Base-by-base conservation (phyloP, 371 early-diverging fungal species). In the Haplosporangium sp. region DNA sequence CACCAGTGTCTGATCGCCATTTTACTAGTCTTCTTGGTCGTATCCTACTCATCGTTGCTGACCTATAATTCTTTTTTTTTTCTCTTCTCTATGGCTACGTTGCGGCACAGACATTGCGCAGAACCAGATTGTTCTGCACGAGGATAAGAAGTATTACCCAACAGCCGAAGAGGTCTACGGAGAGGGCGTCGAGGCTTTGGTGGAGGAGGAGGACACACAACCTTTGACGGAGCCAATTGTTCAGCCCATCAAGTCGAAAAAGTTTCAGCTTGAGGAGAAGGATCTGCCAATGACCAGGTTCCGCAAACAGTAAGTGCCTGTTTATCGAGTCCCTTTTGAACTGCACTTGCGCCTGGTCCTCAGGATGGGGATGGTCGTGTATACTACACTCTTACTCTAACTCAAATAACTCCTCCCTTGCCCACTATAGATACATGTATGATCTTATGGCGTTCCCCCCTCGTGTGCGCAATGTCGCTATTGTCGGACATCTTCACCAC, bases 151-250 rank as follows among this genome's bases (percentile, higher is more conserved):
- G 74, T 98, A 98, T 82, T 99, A 99, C 68, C 97, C 98, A 9
- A 91, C 94, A 21, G 98, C 98, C 5, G 95, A 94, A 82, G 98
- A 98, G 75, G 95, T 99, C n/a, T 99, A 95, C 81, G 99, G 99
- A 8, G 87, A 90, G 29, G 99, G 90, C 18, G 99, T 98, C 14
- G 99, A 99, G 81, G 90, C 94, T 0, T 75, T 99, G 55, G 98
- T 98, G 5, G 96, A 99, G 75, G 98, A 98, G 67, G 98, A 98
- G 81, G 99, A 99, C 82, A 94, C 98, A 5, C 98, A 98, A 80
- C 95, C 96, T n/a, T 85, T 99, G 54, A 87, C 95, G 0, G 95
- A 94, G 79, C 99, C 99, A 41, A 97, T 98, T 64, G 89, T 99
- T 64, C 95, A 95, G 38, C 98, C 99, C 6, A 83, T 94, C 64